phyloP scores from a whole-genome alignment of 345 rosid species.

The Moricandia arvensis region DNA sequence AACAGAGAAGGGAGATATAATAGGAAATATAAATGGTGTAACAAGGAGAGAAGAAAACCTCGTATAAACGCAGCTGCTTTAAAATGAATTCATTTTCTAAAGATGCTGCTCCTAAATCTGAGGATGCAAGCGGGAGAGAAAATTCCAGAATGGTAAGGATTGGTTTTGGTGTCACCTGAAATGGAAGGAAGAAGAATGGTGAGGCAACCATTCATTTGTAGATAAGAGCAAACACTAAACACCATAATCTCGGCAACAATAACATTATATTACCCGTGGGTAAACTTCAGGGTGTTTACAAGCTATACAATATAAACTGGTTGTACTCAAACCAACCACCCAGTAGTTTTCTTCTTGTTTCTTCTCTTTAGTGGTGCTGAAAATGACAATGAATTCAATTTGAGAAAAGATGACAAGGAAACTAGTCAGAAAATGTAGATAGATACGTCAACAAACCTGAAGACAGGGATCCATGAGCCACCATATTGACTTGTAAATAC shows the following conservation, averaged over 20 bases:
- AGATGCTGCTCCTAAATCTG: constrained; percentile 88
- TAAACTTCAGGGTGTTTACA: constrained; percentile 67
- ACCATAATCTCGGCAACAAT: neutral
- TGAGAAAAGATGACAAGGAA: neutral
- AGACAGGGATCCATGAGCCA: constrained; percentile 93
- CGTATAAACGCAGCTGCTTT: constrained; percentile 57
- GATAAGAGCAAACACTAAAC: neutral
- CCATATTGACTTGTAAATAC: constrained; percentile 70
- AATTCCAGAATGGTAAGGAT: constrained; percentile 65
- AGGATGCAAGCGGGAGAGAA: constrained; percentile 79
- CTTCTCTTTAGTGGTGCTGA: constrained; percentile 67
- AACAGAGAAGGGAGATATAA: too few species aligned
- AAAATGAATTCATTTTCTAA: constrained; percentile 88
- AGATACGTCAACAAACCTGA: constrained; percentile 56
- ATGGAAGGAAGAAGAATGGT: constrained; percentile 17
- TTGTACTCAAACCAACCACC: constrained; percentile 76
- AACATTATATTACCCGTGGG: constrained; percentile 61
- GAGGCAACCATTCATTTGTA: constrained; percentile 4
- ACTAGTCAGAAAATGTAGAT: constrained; percentile 15
- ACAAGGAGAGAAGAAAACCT: constrained; percentile 48
- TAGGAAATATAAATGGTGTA: neutral
- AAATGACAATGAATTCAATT: constrained; percentile 20
- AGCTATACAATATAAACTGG: constrained; percentile 67
- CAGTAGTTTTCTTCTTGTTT: constrained; percentile 76
- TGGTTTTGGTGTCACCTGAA: constrained; percentile 90